phyloP scores from a whole-genome alignment of 202 grass and related monocot species.

The Bolboschoenoplectus hybrid region DNA sequence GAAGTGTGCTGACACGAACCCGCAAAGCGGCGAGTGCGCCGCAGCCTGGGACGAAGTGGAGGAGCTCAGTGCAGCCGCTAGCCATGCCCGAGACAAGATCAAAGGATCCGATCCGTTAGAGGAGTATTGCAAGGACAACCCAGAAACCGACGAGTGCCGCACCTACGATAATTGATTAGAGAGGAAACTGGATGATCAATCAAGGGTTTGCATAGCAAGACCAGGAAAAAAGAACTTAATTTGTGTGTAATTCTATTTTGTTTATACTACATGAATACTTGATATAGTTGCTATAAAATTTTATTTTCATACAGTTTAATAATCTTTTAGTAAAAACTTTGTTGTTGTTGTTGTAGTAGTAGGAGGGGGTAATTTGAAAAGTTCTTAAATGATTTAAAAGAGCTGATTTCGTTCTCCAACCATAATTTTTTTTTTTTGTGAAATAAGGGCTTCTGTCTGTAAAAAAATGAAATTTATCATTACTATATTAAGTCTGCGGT shows the following conservation, averaged over 20 bases:
- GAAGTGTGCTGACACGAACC: slow-evolving; percentile 52
- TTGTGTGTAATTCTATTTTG: slow-evolving; percentile 18
- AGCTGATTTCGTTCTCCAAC: too few species aligned
- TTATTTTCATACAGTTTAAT: slow-evolving; percentile 1
- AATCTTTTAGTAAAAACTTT: background rate
- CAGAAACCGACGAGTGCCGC: slow-evolving; percentile 80
- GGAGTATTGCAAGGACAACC: slow-evolving; percentile 90
- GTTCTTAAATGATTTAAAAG: background rate
- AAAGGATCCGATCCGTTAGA: slow-evolving; percentile 79
- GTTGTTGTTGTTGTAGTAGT: background rate
- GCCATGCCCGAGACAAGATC: slow-evolving; percentile 79
- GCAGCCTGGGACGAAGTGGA: slow-evolving; percentile 93
- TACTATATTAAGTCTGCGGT: too few species aligned
- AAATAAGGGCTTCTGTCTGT: too few species aligned
- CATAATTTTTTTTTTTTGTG: too few species aligned
- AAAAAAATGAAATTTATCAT: too few species aligned
- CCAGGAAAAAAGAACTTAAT: background rate
- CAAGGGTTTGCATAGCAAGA: slow-evolving; percentile 9
- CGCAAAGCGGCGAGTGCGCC: slow-evolving; percentile 56
- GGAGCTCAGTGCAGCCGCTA: slow-evolving; percentile 91
- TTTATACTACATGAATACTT: background rate
- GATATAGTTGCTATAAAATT: background rate
- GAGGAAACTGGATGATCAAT: background rate
- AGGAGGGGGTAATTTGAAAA: background rate
- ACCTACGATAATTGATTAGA: slow-evolving; percentile 66